Evolutionary conservation across 148 eudicot species (phyloP).

Genomic region (Rhododendron griersonianum): DNA sequence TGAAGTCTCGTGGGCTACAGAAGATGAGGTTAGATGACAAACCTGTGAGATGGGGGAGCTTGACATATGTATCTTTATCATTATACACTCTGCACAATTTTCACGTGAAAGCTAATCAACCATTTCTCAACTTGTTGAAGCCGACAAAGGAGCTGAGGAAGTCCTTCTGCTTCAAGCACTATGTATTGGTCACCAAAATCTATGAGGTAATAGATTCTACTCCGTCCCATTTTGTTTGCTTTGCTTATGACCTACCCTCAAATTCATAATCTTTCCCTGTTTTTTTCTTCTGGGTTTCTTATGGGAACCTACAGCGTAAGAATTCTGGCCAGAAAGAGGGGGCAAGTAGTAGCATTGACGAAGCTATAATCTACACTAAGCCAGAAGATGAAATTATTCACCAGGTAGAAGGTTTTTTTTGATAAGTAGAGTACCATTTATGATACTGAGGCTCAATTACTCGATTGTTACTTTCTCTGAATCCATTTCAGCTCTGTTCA

Average conservation of each 20-base stretch:
- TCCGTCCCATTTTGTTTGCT: neutral
- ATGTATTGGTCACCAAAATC: constrained; percentile 58
- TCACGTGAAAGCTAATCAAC: neutral
- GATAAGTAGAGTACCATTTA: neutral
- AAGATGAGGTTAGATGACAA: constrained; percentile 78
- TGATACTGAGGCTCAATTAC: neutral
- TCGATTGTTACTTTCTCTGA: constrained; percentile 6
- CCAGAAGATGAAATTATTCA: constrained; percentile 82
- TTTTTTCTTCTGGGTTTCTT: constrained; percentile 4
- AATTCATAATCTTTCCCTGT: neutral
- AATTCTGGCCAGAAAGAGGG: constrained; percentile 36
- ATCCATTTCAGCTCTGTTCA: constrained; percentile 59
- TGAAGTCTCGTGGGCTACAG: constrained; percentile 86
- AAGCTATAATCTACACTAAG: constrained; percentile 61
- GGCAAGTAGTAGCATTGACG: constrained; percentile 35
- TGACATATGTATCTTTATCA: neutral
- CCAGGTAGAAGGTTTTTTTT: constrained; percentile 32
- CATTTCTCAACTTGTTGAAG: constrained; percentile 30
- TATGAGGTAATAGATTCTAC: constrained; percentile 62
- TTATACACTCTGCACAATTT: neutral
- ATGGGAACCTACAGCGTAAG: constrained; percentile 39
- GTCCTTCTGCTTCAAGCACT: constrained; percentile 62
- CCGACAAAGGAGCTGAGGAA: constrained; percentile 73
- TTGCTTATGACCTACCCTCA: neutral
- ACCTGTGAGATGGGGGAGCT: neutral